Conservation (phyloP, 805 yeast genomes). For the Starmerella bacillaris region DNA sequence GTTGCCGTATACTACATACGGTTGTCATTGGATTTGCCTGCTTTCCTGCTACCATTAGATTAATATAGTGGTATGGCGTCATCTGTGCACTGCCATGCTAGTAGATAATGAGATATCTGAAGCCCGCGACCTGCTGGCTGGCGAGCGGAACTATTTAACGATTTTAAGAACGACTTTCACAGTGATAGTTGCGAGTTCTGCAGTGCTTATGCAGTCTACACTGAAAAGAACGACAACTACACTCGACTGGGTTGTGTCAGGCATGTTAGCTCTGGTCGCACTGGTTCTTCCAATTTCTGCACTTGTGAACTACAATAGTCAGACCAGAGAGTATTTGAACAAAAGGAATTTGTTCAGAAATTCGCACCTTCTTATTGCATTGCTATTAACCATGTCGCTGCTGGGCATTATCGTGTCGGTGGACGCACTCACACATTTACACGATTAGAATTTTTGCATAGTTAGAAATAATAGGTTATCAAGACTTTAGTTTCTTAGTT, state of each 20-base stretch:
- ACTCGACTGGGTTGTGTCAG: slow-evolving; percentile 12
- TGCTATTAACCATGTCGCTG: not conserved
- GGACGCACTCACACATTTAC: not conserved
- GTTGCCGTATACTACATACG: too few relatives aligned
- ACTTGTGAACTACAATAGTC: slow-evolving; percentile 16
- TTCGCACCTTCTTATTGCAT: not conserved
- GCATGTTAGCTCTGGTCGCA: slow-evolving; percentile 14
- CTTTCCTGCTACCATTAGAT: too few relatives aligned
- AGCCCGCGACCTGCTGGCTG: slow-evolving; percentile 21
- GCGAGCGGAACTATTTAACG: slow-evolving; percentile 20
- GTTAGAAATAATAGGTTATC: too few relatives aligned
- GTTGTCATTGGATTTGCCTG: too few relatives aligned
- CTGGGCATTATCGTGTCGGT: not conserved
- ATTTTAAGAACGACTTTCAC: slow-evolving; percentile 14
- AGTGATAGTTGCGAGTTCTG: slow-evolving; percentile 18
- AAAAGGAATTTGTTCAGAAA: slow-evolving; percentile 2
- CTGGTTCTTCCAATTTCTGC: slow-evolving; percentile 13
- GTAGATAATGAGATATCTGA: slow-evolving; percentile 20
- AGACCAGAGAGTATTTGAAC: slow-evolving; percentile 11
- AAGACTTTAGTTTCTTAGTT: too few relatives aligned
- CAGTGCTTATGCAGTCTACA: slow-evolving; percentile 12
- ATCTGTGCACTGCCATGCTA: too few relatives aligned
- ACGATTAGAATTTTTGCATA: too few relatives aligned
- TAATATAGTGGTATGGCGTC: too few relatives aligned
- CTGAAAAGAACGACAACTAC: not conserved